Conservation (phyloP, 768 basidiomycete genomes). For the Amanita pseudoporphyria region DNA sequence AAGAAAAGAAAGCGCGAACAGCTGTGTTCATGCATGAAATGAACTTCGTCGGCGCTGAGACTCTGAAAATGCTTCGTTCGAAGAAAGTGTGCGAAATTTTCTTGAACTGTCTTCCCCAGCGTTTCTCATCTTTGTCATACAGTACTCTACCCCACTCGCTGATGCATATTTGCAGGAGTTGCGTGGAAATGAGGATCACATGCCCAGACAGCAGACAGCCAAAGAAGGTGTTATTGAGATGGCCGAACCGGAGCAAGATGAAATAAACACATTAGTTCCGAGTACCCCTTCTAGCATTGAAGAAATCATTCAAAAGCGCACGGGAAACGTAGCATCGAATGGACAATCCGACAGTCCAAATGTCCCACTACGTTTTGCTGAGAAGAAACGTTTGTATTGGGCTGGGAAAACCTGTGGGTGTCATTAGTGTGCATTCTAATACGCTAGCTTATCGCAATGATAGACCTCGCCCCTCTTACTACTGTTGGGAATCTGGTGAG, state of each 20-base stretch:
- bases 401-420: slow-evolving; percentile 72
- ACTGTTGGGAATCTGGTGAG: slow-evolving; percentile 91
- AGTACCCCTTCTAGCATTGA: slow-evolving; percentile 9
- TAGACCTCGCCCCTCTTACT: slow-evolving; percentile 61
- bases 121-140: slow-evolving; percentile 1
- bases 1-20: slow-evolving; percentile 43
- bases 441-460: neutral
- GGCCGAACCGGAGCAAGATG: slow-evolving; percentile 32
- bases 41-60: slow-evolving; percentile 54
- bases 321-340: slow-evolving; percentile 19
- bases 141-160: slow-evolving; percentile 62
- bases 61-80: slow-evolving; percentile 51
- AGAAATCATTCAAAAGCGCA: slow-evolving; percentile 23
- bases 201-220: slow-evolving; percentile 16
- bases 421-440: neutral
- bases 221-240: slow-evolving; percentile 20
- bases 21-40: slow-evolving; percentile 48
- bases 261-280: slow-evolving; percentile 12
- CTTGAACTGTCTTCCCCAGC: neutral
- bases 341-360: slow-evolving; percentile 53
- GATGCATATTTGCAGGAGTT: slow-evolving; percentile 53
- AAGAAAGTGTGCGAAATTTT: slow-evolving; percentile 34
- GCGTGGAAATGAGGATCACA: too few species aligned
- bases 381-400: slow-evolving; percentile 88
- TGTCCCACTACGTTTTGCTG: slow-evolving; percentile 56